These are phyloP conservation scores for Alternaria alternata DNA, from an alignment of 2,329 filamentous ascomycete species.

Conservation along the genomic window DNA sequence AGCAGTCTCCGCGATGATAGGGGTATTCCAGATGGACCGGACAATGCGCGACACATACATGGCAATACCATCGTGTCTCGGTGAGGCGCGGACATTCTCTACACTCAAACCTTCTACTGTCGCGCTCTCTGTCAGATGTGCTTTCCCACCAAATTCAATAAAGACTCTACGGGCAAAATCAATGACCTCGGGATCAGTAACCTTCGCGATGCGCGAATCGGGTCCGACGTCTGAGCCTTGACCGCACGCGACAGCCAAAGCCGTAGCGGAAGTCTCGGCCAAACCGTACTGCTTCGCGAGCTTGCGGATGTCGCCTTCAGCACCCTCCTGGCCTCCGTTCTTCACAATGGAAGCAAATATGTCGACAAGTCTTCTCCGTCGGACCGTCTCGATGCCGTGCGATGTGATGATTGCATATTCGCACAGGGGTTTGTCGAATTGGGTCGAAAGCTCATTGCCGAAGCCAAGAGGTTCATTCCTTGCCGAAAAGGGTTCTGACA, in stretches of 20 bases:
- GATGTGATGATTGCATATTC: slow-evolving; percentile 94
- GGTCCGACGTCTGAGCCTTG: slow-evolving; percentile 83
- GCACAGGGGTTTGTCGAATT: slow-evolving; percentile 82
- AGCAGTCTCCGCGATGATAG: slow-evolving; percentile 68
- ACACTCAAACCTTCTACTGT: slow-evolving; percentile 69
- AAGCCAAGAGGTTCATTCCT: slow-evolving; percentile 77
- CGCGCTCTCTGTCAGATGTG: slow-evolving; percentile 81
- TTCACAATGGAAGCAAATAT: slow-evolving; percentile 86
- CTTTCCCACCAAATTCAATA: slow-evolving; percentile 90
- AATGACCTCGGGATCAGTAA: slow-evolving; percentile 83
- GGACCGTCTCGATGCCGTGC: slow-evolving; percentile 85
- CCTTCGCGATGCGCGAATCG: slow-evolving; percentile 72
- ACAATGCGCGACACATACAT: slow-evolving; percentile 89
- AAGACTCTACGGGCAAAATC: slow-evolving; percentile 87
- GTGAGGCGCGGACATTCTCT: slow-evolving; percentile 86
- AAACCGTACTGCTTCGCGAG: slow-evolving; percentile 89
- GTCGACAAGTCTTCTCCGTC: slow-evolving; percentile 85
- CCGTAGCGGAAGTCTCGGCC: slow-evolving; percentile 87
- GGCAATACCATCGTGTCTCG: slow-evolving; percentile 85
- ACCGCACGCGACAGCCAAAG: slow-evolving; percentile 92
- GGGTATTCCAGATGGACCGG: slow-evolving; percentile 84
- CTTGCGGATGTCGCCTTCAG: slow-evolving; percentile 81
- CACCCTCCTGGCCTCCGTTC: slow-evolving; percentile 76
- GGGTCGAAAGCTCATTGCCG: slow-evolving; percentile 94
- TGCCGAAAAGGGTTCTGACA: slow-evolving; percentile 71